Evolutionary conservation across 1,284 basidiomycete genomes (phyloP), one percentile per base, ranked within the genome.

Genomic region (Boletus smithii): DNA sequence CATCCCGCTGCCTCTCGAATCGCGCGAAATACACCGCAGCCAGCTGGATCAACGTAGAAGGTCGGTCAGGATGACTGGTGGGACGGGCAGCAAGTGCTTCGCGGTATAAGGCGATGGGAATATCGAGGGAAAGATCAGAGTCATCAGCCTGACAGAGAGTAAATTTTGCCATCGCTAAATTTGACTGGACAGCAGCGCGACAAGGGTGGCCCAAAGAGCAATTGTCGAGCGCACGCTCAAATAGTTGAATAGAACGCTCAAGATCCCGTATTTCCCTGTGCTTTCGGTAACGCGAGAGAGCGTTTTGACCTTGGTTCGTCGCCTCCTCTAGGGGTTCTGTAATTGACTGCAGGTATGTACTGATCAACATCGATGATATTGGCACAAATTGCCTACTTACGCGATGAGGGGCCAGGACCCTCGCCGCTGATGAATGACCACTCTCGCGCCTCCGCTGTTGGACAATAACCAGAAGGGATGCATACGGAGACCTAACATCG

Each of bases 131-230:
- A 4, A 1, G 13, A 23, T 31, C 10, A 2, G 20, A 5, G 18
- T 18, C 18, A 5, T 34, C 17, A 8, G 27, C 29, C 3, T 24
- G 44, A 11, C 17, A 48, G 2, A 13, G 24, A 11, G 35, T 42
- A 13, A 39, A 40, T 10, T 39, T 37, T 18, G 49, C 53, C 17
- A 27, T 51, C 1, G 53, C 55, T 23, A 49, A 16, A 33, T 58
- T 49, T 22, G 42, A 32, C 8, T 42, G 31, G 8, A 49, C 46
- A n/a, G 29, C 46, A 2, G 42, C 39, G 33, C 47, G 45, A 38
- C 47, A 43, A 16, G 57, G 41, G 22, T 58, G 44, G 16, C 33
- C 32, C 20, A 27, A 4, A 2, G 48, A 36, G 20, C 52, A 57
- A 17, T 20, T 8, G 24, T 42, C 10, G 10, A 46, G 42, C 11